Evolutionary conservation across 345 rosid genomes (phyloP), one percentile per base, ranked within the genome.

Genomic region (Populus euphratica): DNA sequence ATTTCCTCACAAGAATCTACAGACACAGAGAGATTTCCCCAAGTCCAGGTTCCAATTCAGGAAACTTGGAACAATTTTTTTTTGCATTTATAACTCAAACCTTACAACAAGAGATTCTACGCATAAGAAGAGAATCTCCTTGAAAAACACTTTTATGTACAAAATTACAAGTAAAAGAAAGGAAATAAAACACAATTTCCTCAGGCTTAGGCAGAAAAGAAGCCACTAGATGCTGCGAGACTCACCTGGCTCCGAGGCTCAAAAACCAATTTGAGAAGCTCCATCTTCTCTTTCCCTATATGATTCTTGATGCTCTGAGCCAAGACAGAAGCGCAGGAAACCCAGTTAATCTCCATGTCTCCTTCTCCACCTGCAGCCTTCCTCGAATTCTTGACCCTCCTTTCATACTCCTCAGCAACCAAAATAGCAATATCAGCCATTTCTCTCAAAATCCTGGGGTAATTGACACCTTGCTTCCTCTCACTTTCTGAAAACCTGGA

Each of bases 401-500:
- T 87, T 43, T 86, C 94, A 43, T 90, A 83, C 77, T 90, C 94
- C 73, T 90, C 94, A 0, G 89, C 91, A 8, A 89, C 90, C 77
- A 90, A 68, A 39, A 90, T 83, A 41, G 92, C 94, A 70, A 90
- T 90, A 47, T 89, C 94, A 1, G 94, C 81, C 94, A 90, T 89
- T 18, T 67, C 14, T 14, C 18, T 77, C 13, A 11, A 3, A 18
- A 9, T 21, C 11, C n/a, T 18, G 14, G 2, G 13, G 7, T 5
- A 6, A 36, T 31, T n/a, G 0, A 21, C 4, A 39, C 21, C 25
- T 25, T 56, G 9, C 64, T 50, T 41, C 31, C 17, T 35, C 35
- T 78, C 31, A 16, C 47, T 62, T 70, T 76, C n/a, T 67, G 47
- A 29, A 29, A 23, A 25, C 9, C 13, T 62, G 29, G 39, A 18